Conservation (phyloP, 257 asterid species). For the Marsdenia floribunda region DNA sequence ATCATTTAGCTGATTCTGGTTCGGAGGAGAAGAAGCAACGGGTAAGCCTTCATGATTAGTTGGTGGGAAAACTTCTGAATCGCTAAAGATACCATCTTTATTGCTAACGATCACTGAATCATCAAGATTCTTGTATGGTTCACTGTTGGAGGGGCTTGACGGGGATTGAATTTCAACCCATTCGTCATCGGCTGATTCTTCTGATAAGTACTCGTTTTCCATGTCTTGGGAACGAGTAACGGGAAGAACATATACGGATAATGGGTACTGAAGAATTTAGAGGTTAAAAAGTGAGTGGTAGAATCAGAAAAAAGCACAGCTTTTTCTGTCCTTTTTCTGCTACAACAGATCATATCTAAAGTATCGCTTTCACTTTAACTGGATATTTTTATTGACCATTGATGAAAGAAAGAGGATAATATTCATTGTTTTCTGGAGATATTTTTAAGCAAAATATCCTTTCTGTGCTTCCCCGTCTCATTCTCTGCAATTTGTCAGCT, state of each 20-base stretch:
- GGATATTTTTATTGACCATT: not conserved
- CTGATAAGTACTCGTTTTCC: conserved; percentile 40
- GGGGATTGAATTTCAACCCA: conserved; percentile 46
- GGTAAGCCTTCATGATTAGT: conserved; percentile 42
- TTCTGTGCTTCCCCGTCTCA: no score
- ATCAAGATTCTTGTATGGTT: not conserved
- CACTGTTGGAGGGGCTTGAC: conserved; percentile 18
- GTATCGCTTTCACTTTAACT: not conserved
- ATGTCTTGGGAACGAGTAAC: conserved; percentile 14
- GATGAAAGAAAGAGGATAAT: not conserved
- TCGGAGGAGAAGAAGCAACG: conserved; percentile 11
- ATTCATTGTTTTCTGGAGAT: conserved; percentile 1
- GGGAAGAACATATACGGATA: not conserved
- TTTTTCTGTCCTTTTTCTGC: not conserved
- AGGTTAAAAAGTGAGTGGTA: not conserved
- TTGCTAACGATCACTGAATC: conserved; percentile 1
- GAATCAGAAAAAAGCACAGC: not conserved
- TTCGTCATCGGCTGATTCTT: conserved; percentile 27
- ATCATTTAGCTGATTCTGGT: conserved; percentile 17
- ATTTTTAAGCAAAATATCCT: conserved; percentile 1
- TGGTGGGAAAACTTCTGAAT: conserved; percentile 37
- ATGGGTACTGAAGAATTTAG: not conserved
- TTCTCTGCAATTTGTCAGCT: no score
- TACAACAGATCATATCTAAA: not conserved
- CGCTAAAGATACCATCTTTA: conserved; percentile 23